phyloP scores from a whole-genome alignment of 345 rosid genomes.

The Clausena lansium region DNA sequence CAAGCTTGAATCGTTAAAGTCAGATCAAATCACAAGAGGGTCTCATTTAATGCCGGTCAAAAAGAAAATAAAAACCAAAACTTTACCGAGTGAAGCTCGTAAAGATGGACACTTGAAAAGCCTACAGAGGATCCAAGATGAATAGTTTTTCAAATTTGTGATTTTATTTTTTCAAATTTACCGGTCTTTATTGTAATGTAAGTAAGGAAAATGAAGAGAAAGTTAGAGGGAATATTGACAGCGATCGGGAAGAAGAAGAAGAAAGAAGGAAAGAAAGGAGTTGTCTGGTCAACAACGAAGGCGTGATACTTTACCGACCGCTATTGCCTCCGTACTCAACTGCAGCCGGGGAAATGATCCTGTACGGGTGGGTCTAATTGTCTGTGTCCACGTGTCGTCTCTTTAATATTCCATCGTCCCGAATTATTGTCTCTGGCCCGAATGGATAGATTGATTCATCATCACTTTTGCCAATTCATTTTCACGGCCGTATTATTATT shows the following conservation, averaged over 20 bases:
- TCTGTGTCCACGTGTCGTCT: background rate
- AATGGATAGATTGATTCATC: no score
- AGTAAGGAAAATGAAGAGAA: background rate
- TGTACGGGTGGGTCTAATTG: background rate
- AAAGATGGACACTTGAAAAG: background rate
- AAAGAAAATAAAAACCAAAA: background rate
- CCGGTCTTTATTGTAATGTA: background rate
- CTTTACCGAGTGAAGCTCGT: constrained; percentile 2
- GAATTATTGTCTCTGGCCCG: background rate
- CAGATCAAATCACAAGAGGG: background rate
- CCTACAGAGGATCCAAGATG: background rate
- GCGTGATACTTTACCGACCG: constrained; percentile 33
- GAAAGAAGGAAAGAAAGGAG: background rate
- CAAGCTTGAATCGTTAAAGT: background rate
- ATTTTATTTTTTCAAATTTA: background rate
- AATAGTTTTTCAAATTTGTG: no score
- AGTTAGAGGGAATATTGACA: background rate
- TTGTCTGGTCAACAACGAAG: constrained; percentile 30
- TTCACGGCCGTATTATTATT: no score
- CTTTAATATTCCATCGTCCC: background rate
- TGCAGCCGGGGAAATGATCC: constrained; percentile 6
- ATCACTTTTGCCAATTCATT: no score
- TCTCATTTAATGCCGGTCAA: background rate
- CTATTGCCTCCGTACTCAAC: constrained; percentile 11
- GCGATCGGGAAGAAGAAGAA: background rate